phyloP scores from a whole-genome alignment of 2,329 filamentous ascomycete species.

The Sclerotinia nivalis region DNA sequence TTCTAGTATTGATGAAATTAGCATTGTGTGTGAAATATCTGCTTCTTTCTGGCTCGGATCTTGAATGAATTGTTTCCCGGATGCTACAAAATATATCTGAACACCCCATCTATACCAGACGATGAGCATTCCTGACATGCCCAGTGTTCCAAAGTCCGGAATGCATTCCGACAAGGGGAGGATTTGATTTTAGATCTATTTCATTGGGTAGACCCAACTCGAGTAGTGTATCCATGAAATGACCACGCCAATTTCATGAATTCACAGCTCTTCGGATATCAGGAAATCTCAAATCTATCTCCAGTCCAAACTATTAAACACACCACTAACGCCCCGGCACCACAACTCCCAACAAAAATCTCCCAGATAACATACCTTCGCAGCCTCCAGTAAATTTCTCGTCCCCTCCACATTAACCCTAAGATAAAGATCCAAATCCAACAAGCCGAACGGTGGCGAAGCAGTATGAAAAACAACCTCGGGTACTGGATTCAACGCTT shows the following conservation, averaged over 20 bases:
- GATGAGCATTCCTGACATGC: background rate
- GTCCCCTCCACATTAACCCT: constrained; percentile 55
- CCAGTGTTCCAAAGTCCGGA: background rate
- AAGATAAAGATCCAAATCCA: constrained; percentile 43
- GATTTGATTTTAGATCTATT: background rate
- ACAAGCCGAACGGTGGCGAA: constrained; percentile 44
- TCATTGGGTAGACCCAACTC: background rate
- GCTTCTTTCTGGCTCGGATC: too few relatives aligned
- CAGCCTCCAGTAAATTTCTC: constrained; percentile 47
- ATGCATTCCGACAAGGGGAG: background rate
- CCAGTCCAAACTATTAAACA: background rate
- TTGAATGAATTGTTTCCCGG: too few relatives aligned
- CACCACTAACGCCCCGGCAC: background rate
- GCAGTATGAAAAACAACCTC: constrained; percentile 53
- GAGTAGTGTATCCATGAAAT: background rate
- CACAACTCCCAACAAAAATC: background rate
- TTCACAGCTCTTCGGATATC: background rate
- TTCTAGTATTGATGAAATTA: constrained; percentile 37
- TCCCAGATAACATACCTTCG: background rate
- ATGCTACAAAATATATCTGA: background rate
- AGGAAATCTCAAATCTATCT: background rate
- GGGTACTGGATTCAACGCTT: constrained; percentile 46
- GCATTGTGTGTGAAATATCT: background rate
- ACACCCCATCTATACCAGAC: background rate
- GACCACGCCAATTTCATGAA: background rate